Evolutionary conservation across 2,329 filamentous ascomycete species (phyloP).

Genomic region (Diaporthe aspalathi): DNA sequence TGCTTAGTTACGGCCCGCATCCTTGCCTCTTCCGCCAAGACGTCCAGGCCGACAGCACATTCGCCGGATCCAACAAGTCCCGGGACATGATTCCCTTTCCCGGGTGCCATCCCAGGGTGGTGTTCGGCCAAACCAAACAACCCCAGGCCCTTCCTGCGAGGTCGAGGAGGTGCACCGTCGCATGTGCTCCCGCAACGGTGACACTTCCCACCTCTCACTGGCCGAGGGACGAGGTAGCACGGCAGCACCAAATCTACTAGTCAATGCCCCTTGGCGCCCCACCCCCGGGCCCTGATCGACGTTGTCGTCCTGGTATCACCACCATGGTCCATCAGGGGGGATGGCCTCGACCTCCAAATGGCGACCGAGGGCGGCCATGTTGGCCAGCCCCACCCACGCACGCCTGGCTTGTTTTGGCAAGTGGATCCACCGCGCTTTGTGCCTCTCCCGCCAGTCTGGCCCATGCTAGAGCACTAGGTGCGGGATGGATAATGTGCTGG

Average conservation of each 20-base stretch:
- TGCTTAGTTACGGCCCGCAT: slow-evolving; percentile 1
- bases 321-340: neutral
- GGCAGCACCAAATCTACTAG: slow-evolving; percentile 9
- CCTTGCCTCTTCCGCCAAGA: slow-evolving; percentile 13
- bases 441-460: neutral
- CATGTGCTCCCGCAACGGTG: neutral
- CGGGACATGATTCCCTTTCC: neutral
- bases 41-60: slow-evolving; percentile 1
- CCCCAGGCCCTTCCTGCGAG: neutral
- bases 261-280: slow-evolving; percentile 24
- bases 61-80: slow-evolving; percentile 24
- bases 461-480: neutral
- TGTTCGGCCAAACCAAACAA: neutral
- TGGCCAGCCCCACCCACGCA: neutral
- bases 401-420: slow-evolving; percentile 25
- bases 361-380: neutral
- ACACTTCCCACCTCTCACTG: slow-evolving; percentile 3
- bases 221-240: slow-evolving; percentile 9
- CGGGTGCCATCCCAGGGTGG: neutral
- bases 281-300: slow-evolving; percentile 18
- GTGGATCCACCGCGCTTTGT: slow-evolving; percentile 21
- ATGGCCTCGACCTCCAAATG: slow-evolving; percentile 10
- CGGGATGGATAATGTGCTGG: neutral
- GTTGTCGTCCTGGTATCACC: slow-evolving; percentile 3
- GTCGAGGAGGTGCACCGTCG: neutral